Evolutionary conservation across 1,139 yeast species (phyloP), one percentile per base, ranked within the genome.

Genomic region (Debaryomyces singareniensis): DNA sequence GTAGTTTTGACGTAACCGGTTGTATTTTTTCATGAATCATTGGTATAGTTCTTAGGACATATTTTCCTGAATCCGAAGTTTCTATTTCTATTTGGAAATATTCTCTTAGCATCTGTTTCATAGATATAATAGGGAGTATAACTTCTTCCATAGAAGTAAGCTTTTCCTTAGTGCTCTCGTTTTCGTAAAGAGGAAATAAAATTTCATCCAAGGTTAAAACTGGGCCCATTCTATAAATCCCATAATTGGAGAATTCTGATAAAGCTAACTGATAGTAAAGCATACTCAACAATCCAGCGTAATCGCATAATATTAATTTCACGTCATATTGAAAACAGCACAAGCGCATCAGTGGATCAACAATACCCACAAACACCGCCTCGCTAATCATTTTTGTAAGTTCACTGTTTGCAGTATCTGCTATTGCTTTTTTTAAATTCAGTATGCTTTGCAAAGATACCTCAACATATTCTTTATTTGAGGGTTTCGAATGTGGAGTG

Each of bases 271-370:
- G 97, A 49, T 87, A 91, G 47, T 82, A 87, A 33, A 86, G 63
- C 39, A 84, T 89, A 37, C 60, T 57, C 20, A 80, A 61, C 1
- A 86, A 51, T 0, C 83, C 68, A 0, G 82, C 86, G 51, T 87
- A 91, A 51, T 91, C 96, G 24, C 93, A 77, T 13, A 91, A 55
- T 47, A 71, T 82, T 20, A 91, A 61, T 35, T 76, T 75, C 7
- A 89, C 81, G 39, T 82, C 95, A 46, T 78, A 73, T 48, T 93
- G 99, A 31, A 91, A 66, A 15, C 96, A 83, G 11, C 83, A 78
- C 12, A 91, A 57, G 24, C 97, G 61, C 39, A 75, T 70, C 4
- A 54, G 49, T 15, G 71, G 72, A 50, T 89, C 97, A 1, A 85
- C 91, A 4, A 91, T 59, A 0, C 99, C 98, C 6, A 91, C 79